Evolutionary conservation across 2,329 filamentous ascomycete genomes (phyloP).

Genomic region (Elsinoe batatas): DNA sequence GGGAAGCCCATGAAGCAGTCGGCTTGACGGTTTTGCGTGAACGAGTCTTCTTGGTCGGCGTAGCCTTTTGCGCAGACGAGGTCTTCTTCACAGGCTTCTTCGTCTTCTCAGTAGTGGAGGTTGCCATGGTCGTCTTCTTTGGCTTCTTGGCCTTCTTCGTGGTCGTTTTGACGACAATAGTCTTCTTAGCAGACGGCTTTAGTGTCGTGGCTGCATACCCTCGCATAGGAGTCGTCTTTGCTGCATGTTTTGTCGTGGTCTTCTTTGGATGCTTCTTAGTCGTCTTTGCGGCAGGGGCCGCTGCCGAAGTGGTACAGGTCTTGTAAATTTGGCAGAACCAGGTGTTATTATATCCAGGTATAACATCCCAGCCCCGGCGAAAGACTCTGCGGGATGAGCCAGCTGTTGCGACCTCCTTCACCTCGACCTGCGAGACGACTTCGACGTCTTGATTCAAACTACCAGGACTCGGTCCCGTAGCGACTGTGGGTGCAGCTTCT

Average conservation of each 20-base stretch:
- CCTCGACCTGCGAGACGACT: constrained; percentile 17
- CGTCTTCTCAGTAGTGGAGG: constrained; percentile 8
- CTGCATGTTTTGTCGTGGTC: not conserved
- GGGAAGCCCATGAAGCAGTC: not conserved
- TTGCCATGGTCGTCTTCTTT: constrained; percentile 1
- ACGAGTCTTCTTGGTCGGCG: not conserved
- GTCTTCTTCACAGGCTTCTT: not conserved
- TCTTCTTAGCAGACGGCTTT: not conserved
- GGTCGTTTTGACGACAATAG: constrained; percentile 13
- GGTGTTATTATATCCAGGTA: constrained; percentile 5
- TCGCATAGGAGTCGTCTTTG: not conserved
- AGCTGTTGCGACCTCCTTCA: constrained; percentile 15
- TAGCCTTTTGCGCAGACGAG: not conserved
- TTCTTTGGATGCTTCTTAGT: constrained; percentile 5
- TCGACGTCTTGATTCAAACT: constrained; percentile 16
- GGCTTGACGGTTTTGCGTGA: not conserved
- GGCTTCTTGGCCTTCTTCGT: not conserved
- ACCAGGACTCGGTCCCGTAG: constrained; percentile 17
- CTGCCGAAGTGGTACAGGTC: not conserved
- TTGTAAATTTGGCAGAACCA: constrained; percentile 13
- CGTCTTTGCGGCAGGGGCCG: constrained; percentile 10
- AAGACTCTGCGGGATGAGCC: constrained; percentile 12
- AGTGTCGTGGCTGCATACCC: not conserved
- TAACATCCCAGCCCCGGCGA: constrained; percentile 14
- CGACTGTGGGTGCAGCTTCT: constrained; percentile 18